These are phyloP conservation scores for Daldinia caldariorum DNA, from an alignment of 495 filamentous ascomycete species.

Conservation along the genomic window DNA sequence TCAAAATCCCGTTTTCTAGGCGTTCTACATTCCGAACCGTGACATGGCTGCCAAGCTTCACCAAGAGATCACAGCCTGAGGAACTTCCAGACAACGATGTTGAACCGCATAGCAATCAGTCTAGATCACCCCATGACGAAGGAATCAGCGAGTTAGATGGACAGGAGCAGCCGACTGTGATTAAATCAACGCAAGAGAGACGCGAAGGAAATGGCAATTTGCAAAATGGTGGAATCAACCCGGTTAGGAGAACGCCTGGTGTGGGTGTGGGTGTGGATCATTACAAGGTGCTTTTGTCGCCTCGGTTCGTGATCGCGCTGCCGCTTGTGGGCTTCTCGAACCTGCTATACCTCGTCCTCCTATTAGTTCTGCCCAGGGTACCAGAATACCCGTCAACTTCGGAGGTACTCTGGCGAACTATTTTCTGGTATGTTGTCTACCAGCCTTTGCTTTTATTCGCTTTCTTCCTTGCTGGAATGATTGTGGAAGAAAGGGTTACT, in stretches of 20 bases:
- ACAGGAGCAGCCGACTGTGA: neutral
- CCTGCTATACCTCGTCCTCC: constrained; percentile 33
- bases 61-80: constrained; percentile 16
- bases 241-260: constrained; percentile 6
- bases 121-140: constrained; percentile 11
- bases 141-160: neutral
- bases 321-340: constrained; percentile 38
- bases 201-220: constrained; percentile 10
- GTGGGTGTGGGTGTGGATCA: too few relatives aligned
- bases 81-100: constrained; percentile 15
- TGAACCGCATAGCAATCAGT: constrained; percentile 8
- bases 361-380: constrained; percentile 36
- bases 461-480: constrained; percentile 40
- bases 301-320: constrained; percentile 38
- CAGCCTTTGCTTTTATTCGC: constrained; percentile 38
- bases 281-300: constrained; percentile 38
- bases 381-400: constrained; percentile 33
- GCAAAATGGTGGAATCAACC: constrained; percentile 10
- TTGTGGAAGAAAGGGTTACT: constrained; percentile 35
- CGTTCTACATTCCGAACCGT: neutral
- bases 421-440: constrained; percentile 40
- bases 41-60: constrained; percentile 14
- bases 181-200: neutral
- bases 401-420: constrained; percentile 34
- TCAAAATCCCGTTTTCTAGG: neutral